These are phyloP conservation scores for Apophysomyces trapeziformis DNA, from an alignment of 371 early-diverging fungal species.

Conservation along the genomic window DNA sequence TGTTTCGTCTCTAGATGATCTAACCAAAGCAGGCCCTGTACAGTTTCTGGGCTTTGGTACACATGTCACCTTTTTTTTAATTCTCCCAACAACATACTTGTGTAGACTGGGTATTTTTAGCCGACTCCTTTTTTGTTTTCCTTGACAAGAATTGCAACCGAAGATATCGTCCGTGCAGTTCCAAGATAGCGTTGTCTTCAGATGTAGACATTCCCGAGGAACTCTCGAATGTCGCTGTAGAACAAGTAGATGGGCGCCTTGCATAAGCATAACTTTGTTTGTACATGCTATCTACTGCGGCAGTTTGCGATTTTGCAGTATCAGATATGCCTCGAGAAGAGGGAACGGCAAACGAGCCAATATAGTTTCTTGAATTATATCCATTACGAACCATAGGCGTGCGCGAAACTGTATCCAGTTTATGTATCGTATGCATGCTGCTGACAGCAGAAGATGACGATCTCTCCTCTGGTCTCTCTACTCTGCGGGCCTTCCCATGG, in stretches of 20 bases:
- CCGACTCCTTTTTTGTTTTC: conserved; percentile 1
- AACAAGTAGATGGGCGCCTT: neutral
- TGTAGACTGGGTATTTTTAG: neutral
- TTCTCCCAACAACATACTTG: neutral
- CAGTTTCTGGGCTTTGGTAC: no score
- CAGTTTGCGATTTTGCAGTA: neutral
- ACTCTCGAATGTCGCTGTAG: neutral
- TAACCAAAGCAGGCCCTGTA: neutral
- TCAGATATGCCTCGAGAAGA: no score
- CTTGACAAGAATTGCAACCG: conserved; percentile 16
- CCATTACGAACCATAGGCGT: neutral
- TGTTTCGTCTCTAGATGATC: neutral
- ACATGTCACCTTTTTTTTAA: neutral
- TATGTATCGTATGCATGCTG: no score
- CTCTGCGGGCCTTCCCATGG: neutral
- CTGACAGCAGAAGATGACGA: no score
- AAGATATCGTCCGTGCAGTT: conserved; percentile 13
- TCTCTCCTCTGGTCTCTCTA: neutral
- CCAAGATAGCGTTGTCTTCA: neutral
- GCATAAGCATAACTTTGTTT: neutral
- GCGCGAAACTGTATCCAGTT: neutral
- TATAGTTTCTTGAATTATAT: neutral
- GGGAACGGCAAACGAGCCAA: no score
- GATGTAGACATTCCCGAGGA: neutral
- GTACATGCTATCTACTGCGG: neutral